Evolutionary conservation across 1,139 yeast genomes (phyloP), one percentile per base, ranked within the genome.

Genomic region (Magnusiomyces suaveolens): DNA sequence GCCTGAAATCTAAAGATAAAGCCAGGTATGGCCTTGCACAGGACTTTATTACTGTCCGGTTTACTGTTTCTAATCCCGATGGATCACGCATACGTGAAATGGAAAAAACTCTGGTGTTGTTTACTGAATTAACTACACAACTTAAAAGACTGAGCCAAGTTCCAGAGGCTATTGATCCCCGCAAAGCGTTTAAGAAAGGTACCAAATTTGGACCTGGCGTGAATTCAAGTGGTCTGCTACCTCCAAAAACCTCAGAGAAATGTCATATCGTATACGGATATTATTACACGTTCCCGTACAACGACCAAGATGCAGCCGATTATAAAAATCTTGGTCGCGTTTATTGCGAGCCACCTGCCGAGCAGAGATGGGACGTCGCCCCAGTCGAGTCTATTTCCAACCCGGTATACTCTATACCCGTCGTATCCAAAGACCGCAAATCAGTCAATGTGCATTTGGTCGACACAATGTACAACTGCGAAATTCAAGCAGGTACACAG

Each of bases 341-440:
- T 21, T 46, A 46, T 18, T 46, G 48, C 16, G 48, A 46, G 16
- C 48, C 48, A 2, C 48, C 48, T 2, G 36, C 36, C 23, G 48
- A 46, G 38, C 48, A 46, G 48, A 36, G 48, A 3, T 46, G 48
- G 48, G 48, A 46, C 25, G 48, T 46, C n/a, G 48, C 48, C 8
- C 48, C 48, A 6, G 48, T 32, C 16, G 48, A 46, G 14, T 46
- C 48, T 18, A 26, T 46, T n/a, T 46, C 48, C 4, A 46, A 46
- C 21, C 48, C 48, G 3, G 48, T 46, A 2, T 29, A 26, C 38
- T 46, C 48, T 23, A 18, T 46, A 2, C 48, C 48, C 38, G 29
- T 46, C 29, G 48, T 46, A 6, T 46, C 48, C 8, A 26, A 32
- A 20, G 48, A 46, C 38, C 36, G 36, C 16, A 46, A 29, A 24